phyloP scores from a whole-genome alignment of 2,329 filamentous ascomycete species.

The Daldinia sp. region DNA sequence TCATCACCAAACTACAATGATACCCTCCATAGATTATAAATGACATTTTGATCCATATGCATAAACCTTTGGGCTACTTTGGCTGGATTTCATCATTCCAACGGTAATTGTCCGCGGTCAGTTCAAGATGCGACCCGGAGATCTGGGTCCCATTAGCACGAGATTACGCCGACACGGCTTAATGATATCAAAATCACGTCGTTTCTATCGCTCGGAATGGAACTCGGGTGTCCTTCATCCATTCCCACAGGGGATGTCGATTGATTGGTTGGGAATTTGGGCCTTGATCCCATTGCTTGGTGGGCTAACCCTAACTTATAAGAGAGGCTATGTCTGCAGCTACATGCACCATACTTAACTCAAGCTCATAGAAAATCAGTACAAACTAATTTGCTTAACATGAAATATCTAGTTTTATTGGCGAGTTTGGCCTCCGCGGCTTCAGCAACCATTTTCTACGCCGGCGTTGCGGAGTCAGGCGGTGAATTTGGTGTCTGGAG shows the following conservation, averaged over 20 bases:
- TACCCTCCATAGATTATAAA: slow-evolving; percentile 43
- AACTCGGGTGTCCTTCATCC: background rate
- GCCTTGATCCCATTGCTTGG: background rate
- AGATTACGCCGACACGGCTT: slow-evolving; percentile 10
- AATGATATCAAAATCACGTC: background rate
- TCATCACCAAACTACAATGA: slow-evolving; percentile 43
- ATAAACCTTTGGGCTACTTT: background rate
- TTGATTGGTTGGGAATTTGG: slow-evolving; percentile 14
- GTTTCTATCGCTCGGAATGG: background rate
- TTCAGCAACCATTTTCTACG: slow-evolving; percentile 61
- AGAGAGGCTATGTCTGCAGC: slow-evolving; percentile 6
- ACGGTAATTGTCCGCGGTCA: slow-evolving; percentile 9
- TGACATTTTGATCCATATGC: slow-evolving; percentile 12
- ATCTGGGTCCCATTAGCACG: slow-evolving; percentile 6
- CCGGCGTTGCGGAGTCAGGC: slow-evolving; percentile 61
- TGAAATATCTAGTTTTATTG: slow-evolving; percentile 43
- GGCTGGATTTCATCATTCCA: background rate
- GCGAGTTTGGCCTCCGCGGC: slow-evolving; percentile 44
- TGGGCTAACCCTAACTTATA: slow-evolving; percentile 16
- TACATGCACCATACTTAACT: background rate
- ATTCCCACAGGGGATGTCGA: background rate
- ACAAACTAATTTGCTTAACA: slow-evolving; percentile 20
- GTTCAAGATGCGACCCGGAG: slow-evolving; percentile 13
- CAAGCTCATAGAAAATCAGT: background rate
- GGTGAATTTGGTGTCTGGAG: slow-evolving; percentile 62